phyloP scores from a whole-genome alignment of 352 stramenopile species.

The Phytophthora palmivora region DNA sequence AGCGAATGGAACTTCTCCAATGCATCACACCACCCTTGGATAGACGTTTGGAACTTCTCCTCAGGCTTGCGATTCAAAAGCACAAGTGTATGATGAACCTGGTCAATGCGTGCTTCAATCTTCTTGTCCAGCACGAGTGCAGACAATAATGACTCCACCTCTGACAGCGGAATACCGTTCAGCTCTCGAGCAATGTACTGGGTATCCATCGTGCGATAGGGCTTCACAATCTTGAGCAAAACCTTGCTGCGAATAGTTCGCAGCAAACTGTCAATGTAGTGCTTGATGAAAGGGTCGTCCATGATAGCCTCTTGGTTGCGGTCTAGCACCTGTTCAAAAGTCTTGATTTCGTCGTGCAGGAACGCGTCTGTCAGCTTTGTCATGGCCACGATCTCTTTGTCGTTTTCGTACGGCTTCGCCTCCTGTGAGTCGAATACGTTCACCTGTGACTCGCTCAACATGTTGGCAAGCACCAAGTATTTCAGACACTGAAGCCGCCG shows the following conservation, averaged over 20 bases:
- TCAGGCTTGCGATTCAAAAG: slow-evolving; percentile 70
- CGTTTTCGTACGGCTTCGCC: slow-evolving; percentile 93
- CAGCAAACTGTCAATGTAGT: slow-evolving; percentile 94
- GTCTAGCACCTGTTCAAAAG: slow-evolving; percentile 93
- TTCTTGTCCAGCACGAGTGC: slow-evolving; percentile 93
- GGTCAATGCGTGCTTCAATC: slow-evolving; percentile 94
- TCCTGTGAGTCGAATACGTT: slow-evolving; percentile 97
- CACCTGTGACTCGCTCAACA: slow-evolving; percentile 94
- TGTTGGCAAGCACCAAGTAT: slow-evolving; percentile 95
- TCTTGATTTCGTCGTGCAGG: slow-evolving; percentile 95
- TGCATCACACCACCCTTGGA: slow-evolving; percentile 69
- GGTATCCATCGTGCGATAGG: slow-evolving; percentile 94
- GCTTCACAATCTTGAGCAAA: slow-evolving; percentile 93
- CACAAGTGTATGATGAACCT: slow-evolving; percentile 84
- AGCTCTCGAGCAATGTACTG: slow-evolving; percentile 92
- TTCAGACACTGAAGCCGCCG: slow-evolving; percentile 93
- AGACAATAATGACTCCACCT: slow-evolving; percentile 94
- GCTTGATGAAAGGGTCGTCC: slow-evolving; percentile 95
- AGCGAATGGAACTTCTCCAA: slow-evolving; percentile 78
- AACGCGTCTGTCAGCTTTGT: slow-evolving; percentile 96
- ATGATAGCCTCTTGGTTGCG: slow-evolving; percentile 91
- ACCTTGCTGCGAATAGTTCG: slow-evolving; percentile 96
- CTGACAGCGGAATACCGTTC: slow-evolving; percentile 89
- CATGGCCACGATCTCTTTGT: slow-evolving; percentile 96
- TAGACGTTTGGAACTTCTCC: slow-evolving; percentile 74